Base-by-base conservation (phyloP, 257 asterid genomes). In the Craterostigma plantagineum region DNA sequence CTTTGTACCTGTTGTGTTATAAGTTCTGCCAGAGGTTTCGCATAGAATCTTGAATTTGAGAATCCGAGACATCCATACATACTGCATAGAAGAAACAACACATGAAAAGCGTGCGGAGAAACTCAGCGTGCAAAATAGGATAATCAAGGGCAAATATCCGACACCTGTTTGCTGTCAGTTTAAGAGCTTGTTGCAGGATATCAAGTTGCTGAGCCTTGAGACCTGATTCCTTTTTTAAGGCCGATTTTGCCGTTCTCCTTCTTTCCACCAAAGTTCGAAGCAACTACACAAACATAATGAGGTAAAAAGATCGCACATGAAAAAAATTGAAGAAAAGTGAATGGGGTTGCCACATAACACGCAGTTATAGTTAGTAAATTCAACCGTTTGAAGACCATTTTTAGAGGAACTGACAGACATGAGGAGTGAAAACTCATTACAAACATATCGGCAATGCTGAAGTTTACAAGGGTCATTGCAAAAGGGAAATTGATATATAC, bases 1-100 rank as follows among this genome's bases (percentile, higher is more conserved):
- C 17, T 34, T 51, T 14, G 33, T 53, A 83, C 98, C 58, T 90
- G 98, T 60, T 63, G 70, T 55, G 98, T 90, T 62, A 84, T 63
- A 54, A 90, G 92, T 68, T 90, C 98, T 36, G 98, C 98, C 35
- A 90, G 73, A 39, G 93, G 92, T 65, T 77, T 90, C 17, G 95
- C 98, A 56, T 79, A 83, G 66, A 90, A 90, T 73, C 98, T 79
- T 45, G 98, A 90, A 67, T 74, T 83, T 58, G 91, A 65, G 74
- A 77, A 90, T 45, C 98, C 98, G 59, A 90, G 71, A 69, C 98
- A 90, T 41, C 98, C 98, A 51, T 90, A 90, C 85, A 90, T 83
- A 63, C 98, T 83, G 76, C 66, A 46, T 30, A 52, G 45, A 43
- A 35, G 51, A 45, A 18, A 55, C 56, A 53, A 61, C 54, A 62